Conservation (phyloP, 2,329 filamentous ascomycete genomes). For the Chaetomiaceae sp. region DNA sequence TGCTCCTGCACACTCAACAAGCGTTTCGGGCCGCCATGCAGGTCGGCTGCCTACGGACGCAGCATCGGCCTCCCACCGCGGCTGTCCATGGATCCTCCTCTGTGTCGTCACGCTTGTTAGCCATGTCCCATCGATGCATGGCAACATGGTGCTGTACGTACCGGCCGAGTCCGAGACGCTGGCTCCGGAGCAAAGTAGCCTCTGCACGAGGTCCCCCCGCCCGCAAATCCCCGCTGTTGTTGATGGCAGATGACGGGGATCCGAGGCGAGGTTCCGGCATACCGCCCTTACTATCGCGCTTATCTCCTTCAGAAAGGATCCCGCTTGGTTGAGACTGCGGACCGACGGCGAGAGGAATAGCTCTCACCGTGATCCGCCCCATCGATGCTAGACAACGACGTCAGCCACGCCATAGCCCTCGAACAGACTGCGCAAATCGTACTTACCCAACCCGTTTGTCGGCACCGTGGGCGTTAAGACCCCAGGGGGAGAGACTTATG, state of each 20-base stretch:
- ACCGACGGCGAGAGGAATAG: too few relatives aligned
- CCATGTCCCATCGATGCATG: too few relatives aligned
- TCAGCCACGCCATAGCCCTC: too few relatives aligned
- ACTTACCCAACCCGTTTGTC: conserved; percentile 16
- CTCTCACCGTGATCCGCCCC: too few relatives aligned
- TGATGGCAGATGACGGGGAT: not conserved
- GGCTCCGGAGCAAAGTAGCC: conserved; percentile 51
- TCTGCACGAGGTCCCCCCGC: conserved; percentile 29
- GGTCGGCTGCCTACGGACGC: not conserved
- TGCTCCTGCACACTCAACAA: conserved; percentile 18
- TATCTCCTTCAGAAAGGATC: conserved; percentile 51
- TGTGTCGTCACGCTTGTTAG: too few relatives aligned
- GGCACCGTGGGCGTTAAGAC: conserved; percentile 11
- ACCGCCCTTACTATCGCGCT: conserved; percentile 50
- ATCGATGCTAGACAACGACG: too few relatives aligned
- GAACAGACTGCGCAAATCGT: too few relatives aligned
- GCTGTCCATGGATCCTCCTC: conserved; percentile 35
- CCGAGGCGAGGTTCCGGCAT: conserved; percentile 27
- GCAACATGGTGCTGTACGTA: too few relatives aligned
- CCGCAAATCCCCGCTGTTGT: not conserved
- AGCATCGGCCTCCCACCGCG: too few relatives aligned
- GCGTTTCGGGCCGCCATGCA: not conserved
- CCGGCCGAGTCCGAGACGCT: conserved; percentile 50
- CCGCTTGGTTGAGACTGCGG: conserved; percentile 24
- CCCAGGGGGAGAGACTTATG: too few relatives aligned